A percentile compares a stretch with the other conserved stretches of the same genome.
phyloP scores from a whole-genome alignment of 169 alveolate genomes.

The Eimeria maxima region DNA sequence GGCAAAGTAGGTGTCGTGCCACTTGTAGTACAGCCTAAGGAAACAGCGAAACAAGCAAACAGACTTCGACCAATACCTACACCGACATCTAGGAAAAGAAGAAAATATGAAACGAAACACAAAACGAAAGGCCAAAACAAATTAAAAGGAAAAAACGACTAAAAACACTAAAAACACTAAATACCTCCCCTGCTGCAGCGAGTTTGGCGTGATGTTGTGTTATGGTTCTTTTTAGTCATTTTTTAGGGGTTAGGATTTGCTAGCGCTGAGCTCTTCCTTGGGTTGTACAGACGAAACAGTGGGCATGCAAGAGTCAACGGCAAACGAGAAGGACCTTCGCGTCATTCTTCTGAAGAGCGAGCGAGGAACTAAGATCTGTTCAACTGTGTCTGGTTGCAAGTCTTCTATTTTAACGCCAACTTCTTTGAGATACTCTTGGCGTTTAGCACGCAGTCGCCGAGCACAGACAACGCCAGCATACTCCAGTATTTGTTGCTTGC shows the following conservation, averaged over 20 bases:
- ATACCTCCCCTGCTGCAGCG: no score
- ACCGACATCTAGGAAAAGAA: background rate
- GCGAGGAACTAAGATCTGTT: slow-evolving; percentile 69
- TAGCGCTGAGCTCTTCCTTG: no score
- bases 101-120: background rate
- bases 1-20: slow-evolving; percentile 69
- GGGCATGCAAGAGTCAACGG: no score
- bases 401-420: slow-evolving; percentile 17
- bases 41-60: background rate
- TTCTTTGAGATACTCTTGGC: background rate
- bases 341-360: slow-evolving; percentile 49
- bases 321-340: no score
- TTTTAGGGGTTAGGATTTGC: no score
- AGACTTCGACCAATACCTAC: background rate
- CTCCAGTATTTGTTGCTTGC: slow-evolving; percentile 41
- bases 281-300: no score
- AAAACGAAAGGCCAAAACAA: no score
- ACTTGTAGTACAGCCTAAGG: slow-evolving; percentile 62
- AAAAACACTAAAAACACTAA: no score
- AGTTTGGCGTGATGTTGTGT: no score
- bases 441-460: background rate
- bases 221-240: no score
- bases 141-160: no score
- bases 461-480: slow-evolving; percentile 73
- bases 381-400: slow-evolving; percentile 3